phyloP scores from a whole-genome alignment of 148 eudicot genomes.

The Silene conica region DNA sequence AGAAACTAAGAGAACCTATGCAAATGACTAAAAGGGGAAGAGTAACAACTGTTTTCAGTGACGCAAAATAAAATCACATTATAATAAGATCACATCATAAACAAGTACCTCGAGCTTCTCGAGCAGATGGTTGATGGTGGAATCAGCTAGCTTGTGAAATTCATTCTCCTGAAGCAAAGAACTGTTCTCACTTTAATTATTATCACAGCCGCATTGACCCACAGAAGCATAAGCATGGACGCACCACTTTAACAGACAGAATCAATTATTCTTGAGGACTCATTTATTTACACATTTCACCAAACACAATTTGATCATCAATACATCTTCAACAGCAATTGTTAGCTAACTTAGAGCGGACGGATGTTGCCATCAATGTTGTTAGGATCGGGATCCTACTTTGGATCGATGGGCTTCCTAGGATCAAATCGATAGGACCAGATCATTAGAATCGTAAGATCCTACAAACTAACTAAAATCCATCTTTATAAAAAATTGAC shows the following conservation, averaged over 20 bases:
- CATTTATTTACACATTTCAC: background rate
- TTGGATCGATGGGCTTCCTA: too few relatives aligned
- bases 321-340: background rate
- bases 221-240: too few relatives aligned
- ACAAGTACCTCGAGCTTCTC: constrained; percentile 83
- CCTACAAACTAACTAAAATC: too few relatives aligned
- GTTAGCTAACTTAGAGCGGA: background rate
- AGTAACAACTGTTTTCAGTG: background rate
- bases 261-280: background rate
- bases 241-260: background rate
- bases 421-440: too few relatives aligned
- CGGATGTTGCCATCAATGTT: too few relatives aligned
- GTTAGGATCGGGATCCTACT: too few relatives aligned
- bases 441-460: too few relatives aligned
- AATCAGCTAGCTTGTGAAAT: constrained; percentile 74
- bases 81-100: background rate
- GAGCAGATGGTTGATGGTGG: constrained; percentile 74
- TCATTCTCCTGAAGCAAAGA: constrained; percentile 78
- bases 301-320: background rate
- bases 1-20: background rate
- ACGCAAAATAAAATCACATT: background rate
- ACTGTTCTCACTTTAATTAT: constrained; percentile 52
- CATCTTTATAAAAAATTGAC: too few relatives aligned
- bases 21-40: background rate
- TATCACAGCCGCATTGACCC: constrained; percentile 17